Evolutionary conservation across 2,329 filamentous ascomycete genomes (phyloP), one percentile per base, ranked within the genome.

Genomic region (Botryosphaeria dothidea): DNA sequence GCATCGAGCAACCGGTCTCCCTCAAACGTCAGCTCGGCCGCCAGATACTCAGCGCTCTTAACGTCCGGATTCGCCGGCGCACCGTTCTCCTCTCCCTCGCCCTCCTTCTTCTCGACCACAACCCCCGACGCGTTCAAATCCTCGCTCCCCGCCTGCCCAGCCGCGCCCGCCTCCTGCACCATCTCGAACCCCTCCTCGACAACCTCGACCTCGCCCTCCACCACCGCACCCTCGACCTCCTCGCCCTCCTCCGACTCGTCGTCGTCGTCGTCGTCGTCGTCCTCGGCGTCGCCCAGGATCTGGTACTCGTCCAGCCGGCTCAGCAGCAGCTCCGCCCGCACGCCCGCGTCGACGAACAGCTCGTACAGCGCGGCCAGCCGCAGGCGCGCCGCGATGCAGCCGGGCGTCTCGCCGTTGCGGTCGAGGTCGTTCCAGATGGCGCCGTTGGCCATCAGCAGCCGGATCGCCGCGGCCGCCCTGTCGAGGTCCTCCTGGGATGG

Each of bases 351-450:
- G 7, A 98, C 91, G 75, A 94, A 92, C 65, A 93, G 78, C 45
- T 90, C 86, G 75, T 99, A 98, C 38, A 97, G 79, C 57, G 87
- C 84, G 62, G 79, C 83, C 71, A 91, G 81, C 0, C 90, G 90
- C 25, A 97, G 69, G 51, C 86, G 75, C 29, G 84, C 83, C 8
- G 95, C 95, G 48, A 97, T 81, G 75, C 94, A 98, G 7, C 93
- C 95, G 0, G 95, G 93, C 3, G 95, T 98, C 82, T 98, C 94
- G 71, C 92, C 86, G 70, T 92, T 90, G 69, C 83, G 80, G 77
- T 98, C 92, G 64, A 98, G 82, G 75, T 97, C 93, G 80, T 99
- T 99, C 95, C 95, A 99, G 70, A 98, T 97, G 11, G 92, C 95
- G 34, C 95, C 95, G 70, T 91, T 90, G 72, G 93, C 85, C 66